A percentile compares a stretch with the other conserved stretches of the same genome.
phyloP scores from a whole-genome alignment of 2,329 filamentous ascomycete species.

The Endothia cerciana region DNA sequence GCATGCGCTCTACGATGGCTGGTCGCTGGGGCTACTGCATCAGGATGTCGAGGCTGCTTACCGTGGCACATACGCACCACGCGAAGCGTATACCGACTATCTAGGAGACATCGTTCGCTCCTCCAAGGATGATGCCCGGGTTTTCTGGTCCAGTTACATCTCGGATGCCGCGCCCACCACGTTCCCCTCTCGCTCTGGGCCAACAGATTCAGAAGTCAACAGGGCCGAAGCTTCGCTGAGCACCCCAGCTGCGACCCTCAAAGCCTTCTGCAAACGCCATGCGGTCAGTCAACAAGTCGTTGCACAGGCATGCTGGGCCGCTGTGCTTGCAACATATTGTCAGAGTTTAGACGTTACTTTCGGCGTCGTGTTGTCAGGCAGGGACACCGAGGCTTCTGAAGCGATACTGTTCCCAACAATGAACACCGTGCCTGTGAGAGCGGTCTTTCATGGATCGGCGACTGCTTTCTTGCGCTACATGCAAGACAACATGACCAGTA shows the following conservation, averaged over 20 bases:
- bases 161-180: conserved; percentile 49
- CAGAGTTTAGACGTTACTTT: conserved; percentile 76
- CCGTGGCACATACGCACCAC: conserved; percentile 41
- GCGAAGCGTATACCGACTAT: conserved; percentile 55
- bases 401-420: conserved; percentile 83
- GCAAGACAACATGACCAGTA: conserved; percentile 68
- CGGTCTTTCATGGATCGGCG: conserved; percentile 70
- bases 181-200: conserved; percentile 13
- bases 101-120: conserved; percentile 58
- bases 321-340: conserved; percentile 67
- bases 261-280: conserved; percentile 65
- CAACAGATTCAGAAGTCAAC: conserved; percentile 33
- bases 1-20: conserved; percentile 89
- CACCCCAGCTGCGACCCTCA: conserved; percentile 47
- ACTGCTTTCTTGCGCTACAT: conserved; percentile 70
- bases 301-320: conserved; percentile 76
- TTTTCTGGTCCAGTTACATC: conserved; percentile 76
- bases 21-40: conserved; percentile 77
- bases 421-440: conserved; percentile 82
- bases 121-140: conserved; percentile 45
- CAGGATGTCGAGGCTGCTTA: conserved; percentile 72
- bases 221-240: conserved; percentile 51
- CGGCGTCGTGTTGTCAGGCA: conserved; percentile 81
- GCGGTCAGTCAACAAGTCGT: conserved; percentile 77
- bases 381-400: conserved; percentile 73